phyloP scores from a whole-genome alignment of 2,329 filamentous ascomycete genomes.

The Cordyceps farinosa region DNA sequence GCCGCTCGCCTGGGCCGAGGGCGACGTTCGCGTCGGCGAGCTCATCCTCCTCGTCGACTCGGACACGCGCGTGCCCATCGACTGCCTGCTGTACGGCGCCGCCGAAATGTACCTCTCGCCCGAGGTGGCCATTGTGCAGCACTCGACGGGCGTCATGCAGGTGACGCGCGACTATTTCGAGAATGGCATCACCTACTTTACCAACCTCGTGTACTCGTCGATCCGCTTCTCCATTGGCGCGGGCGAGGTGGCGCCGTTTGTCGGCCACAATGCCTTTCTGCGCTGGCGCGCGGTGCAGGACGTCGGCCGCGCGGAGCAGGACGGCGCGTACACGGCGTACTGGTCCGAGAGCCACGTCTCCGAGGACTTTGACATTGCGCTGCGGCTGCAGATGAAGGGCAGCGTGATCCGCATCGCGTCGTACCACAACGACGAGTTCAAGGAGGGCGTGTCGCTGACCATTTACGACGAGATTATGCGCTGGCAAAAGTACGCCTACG shows the following conservation, averaged over 20 bases:
- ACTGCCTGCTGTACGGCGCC: conserved; percentile 66
- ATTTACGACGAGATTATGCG: conserved; percentile 69
- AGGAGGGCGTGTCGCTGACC: conserved; percentile 69
- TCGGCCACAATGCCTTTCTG: conserved; percentile 73
- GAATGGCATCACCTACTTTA: conserved; percentile 72
- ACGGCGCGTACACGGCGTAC: conserved; percentile 57
- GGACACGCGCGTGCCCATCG: conserved; percentile 64
- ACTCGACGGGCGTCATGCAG: conserved; percentile 73
- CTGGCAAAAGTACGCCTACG: conserved; percentile 73
- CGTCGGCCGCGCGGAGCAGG: conserved; percentile 43
- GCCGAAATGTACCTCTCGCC: conserved; percentile 68
- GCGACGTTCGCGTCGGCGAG: conserved; percentile 59
- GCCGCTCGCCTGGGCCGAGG: conserved; percentile 51
- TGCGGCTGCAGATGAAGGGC: conserved; percentile 66
- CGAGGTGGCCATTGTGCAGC: conserved; percentile 69
- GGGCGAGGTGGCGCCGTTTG: conserved; percentile 71
- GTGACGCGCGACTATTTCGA: conserved; percentile 71
- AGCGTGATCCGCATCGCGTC: conserved; percentile 66
- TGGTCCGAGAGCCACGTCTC: conserved; percentile 76
- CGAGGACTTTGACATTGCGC: conserved; percentile 73
- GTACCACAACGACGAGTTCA: conserved; percentile 67
- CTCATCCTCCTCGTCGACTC: conserved; percentile 66
- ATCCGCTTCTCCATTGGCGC: conserved; percentile 68
- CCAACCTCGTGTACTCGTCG: conserved; percentile 70
- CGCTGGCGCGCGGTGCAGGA: conserved; percentile 54